phyloP scores from a whole-genome alignment of 495 filamentous ascomycete genomes.

The Daldinia concentrica region DNA sequence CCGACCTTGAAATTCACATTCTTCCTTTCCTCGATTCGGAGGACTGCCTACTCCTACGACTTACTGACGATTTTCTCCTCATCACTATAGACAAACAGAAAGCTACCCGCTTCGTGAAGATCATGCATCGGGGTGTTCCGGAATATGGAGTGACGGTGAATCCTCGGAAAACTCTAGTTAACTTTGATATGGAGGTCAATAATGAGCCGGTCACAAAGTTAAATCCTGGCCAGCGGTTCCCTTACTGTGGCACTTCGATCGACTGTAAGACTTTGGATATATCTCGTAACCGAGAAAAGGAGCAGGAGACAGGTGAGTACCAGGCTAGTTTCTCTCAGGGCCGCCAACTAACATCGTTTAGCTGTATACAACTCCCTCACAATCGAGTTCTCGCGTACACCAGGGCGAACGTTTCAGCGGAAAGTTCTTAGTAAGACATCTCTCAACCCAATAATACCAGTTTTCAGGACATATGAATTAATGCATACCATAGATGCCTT shows the following conservation, averaged over 20 bases:
- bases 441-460: slow-evolving; percentile 56
- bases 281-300: slow-evolving; percentile 43
- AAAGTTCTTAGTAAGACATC: slow-evolving; percentile 72
- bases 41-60: slow-evolving; percentile 74
- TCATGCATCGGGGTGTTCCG: slow-evolving; percentile 81
- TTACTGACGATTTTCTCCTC: slow-evolving; percentile 93
- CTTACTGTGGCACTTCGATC: slow-evolving; percentile 86
- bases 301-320: slow-evolving; percentile 42
- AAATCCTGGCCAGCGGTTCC: slow-evolving; percentile 66
- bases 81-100: slow-evolving; percentile 74
- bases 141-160: slow-evolving; percentile 84
- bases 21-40: slow-evolving; percentile 70
- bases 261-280: slow-evolving; percentile 81
- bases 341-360: slow-evolving; percentile 34
- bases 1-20: slow-evolving; percentile 75
- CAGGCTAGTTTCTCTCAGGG: neutral
- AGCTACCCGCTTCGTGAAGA: slow-evolving; percentile 74
- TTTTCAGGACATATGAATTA: slow-evolving; percentile 53
- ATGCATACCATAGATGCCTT: slow-evolving; percentile 62
- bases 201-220: slow-evolving; percentile 63
- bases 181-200: slow-evolving; percentile 75
- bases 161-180: slow-evolving; percentile 80
- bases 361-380: slow-evolving; percentile 73
- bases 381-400: slow-evolving; percentile 72
- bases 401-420: slow-evolving; percentile 78